Base-by-base conservation (phyloP, 2,329 filamentous ascomycete species). In the Chaetomium sp. region DNA sequence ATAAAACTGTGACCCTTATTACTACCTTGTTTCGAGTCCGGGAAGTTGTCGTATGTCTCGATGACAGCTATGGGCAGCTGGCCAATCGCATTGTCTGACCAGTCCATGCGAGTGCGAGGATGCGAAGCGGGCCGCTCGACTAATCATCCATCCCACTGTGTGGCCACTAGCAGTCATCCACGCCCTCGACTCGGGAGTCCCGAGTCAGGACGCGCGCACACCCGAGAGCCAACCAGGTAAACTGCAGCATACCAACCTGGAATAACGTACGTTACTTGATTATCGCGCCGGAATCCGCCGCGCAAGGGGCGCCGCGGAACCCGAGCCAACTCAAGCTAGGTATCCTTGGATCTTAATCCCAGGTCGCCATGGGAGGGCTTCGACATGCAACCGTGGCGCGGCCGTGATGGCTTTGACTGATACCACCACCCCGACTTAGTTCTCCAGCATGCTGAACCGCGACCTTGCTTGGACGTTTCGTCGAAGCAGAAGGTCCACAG, bases 31-130 rank as follows among this genome's bases (percentile, higher is more conserved):
- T 7, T 42, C 13, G 16, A 16, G 7, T 4, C 6, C 7, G 13
- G 16, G 16, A 42, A 42, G 16, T 42, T 42, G 38, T n/a, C 16
- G 16, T 42, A n/a, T 42, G 38, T 42, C 38, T 19, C 16, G 38
- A n/a, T 19, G 38, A 6, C 7, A 19, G 16, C 19, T 42, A 5
- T 42, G 3, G 38, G 38, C 38, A 12, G 21, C n/a, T 10, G n/a
- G 19, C 45, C 45, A 47, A 47, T 47, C 45, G 45, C 45, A 47
- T 47, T 23, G 45, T 23, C 12, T 29, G 6, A 35, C 2, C 33
- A 23, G n/a, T 47, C 45, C 45, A 60, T 27, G 58, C 58, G 58
- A 54, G 23, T 60, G 57, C 57, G 57, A 60, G 47, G 33, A n/a
- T 25, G 49, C 49, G 49, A 27, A 21, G 47, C 49, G 49, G 49